Evolutionary conservation across 495 filamentous ascomycete species (phyloP), one percentile per base, ranked within the genome.

Genomic region (Podospora anserina): DNA sequence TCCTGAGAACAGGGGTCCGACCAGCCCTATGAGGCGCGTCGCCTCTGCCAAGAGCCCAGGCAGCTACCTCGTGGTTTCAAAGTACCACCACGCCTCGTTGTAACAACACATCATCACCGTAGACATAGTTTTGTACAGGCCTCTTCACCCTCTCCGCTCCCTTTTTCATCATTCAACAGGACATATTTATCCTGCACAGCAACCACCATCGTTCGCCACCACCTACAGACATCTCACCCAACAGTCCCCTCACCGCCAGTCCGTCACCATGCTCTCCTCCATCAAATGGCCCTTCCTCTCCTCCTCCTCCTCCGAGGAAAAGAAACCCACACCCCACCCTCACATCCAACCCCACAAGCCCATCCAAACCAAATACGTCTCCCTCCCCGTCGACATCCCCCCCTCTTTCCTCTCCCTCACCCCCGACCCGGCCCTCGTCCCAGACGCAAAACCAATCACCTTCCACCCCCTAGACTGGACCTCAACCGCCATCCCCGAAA

Each of bases 401-500:
- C 58, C 66, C 18, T 34, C 66, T 49, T 81, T 81, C 65, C 76
- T 83, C 0, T 39, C 32, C 16, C 26, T 28, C 27, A 11, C 28
- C 61, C 63, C 66, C 60, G 61, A 18, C 65, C 66, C 16, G 5
- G 18, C 34, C 4, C 59, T 53, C 7, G 65, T 66, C 20, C 64
- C 75, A 0, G 67, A 73, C 23, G 69, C 74, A 27, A 61, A 64
- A 0, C 68, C 66, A 23, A 72, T 77, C 53, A 79, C 72, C 18
- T 61, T 78, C 32, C 68, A 71, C 3, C 74, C 74, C 18, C 84
- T 91, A 70, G 80, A 90, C 72, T 89, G 86, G 75, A 49, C 72
- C n/a, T 71, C 76, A 18, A 82, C 84, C 39, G 64, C 66, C 1
- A 72, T 92, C 9, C 84, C 84, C 3, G 83, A 87, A 70, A 88